phyloP scores from a whole-genome alignment of 805 yeast species.

The Kazachstania bromeliacearum region DNA sequence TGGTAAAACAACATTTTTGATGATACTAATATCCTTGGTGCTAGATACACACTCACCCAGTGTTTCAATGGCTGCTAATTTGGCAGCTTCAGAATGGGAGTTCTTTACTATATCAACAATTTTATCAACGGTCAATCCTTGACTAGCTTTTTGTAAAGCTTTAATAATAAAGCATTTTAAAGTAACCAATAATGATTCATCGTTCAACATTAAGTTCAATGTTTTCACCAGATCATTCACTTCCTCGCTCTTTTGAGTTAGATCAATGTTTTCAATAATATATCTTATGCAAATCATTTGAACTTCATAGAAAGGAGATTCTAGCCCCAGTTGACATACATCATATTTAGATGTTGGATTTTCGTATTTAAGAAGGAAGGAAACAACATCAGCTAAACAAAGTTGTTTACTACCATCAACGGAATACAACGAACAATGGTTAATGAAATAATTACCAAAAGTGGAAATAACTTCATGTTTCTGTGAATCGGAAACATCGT shows the following conservation, averaged over 20 bases:
- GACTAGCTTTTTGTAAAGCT: conserved; percentile 22
- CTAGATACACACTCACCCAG: conserved; percentile 37
- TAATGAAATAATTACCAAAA: conserved; percentile 32
- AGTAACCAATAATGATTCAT: conserved; percentile 32
- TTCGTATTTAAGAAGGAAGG: conserved; percentile 24
- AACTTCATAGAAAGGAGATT: conserved; percentile 37
- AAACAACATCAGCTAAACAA: conserved; percentile 30
- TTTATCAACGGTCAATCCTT: conserved; percentile 15
- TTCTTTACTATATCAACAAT: conserved; percentile 21
- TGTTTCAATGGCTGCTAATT: conserved; percentile 40
- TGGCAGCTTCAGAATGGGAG: conserved; percentile 37
- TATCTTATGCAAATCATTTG: conserved; percentile 35
- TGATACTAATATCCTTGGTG: conserved; percentile 6
- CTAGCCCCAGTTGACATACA: conserved; percentile 30
- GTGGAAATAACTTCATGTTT: conserved; percentile 7
- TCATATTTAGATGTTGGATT: conserved; percentile 17
- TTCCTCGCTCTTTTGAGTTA: background rate
- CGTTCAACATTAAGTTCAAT: conserved; percentile 21
- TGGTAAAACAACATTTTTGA: conserved; percentile 8
- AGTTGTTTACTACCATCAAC: conserved; percentile 45
- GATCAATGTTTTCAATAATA: conserved; percentile 10
- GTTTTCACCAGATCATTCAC: conserved; percentile 3
- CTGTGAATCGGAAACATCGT: too few relatives aligned
- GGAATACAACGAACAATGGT: conserved; percentile 18
- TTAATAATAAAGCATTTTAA: conserved; percentile 36